Percentiles rank a stretch among this genome's conserved stretches.
These are phyloP conservation scores for Tarenaya hassleriana DNA, from an alignment of 345 rosid species.

Conservation along the genomic window DNA sequence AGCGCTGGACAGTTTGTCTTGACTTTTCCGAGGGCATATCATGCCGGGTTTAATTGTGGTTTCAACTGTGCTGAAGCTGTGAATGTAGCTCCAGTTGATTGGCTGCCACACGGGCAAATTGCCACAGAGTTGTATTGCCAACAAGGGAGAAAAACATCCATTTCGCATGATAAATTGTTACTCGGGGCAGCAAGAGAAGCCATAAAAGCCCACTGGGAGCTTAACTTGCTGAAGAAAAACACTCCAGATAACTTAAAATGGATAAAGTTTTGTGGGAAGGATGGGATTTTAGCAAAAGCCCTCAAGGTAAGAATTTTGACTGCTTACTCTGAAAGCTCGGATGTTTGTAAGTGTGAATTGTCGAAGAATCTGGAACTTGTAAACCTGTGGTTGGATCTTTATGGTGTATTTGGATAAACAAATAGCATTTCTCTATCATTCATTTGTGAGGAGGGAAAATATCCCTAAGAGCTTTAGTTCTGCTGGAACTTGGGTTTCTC, in stretches of 20 bases:
- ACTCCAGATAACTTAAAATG: conserved; percentile 50
- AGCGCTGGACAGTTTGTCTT: conserved; percentile 80
- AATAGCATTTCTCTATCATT: too few relatives aligned
- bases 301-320: conserved; percentile 41
- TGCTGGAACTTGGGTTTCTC: too few relatives aligned
- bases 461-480: too few relatives aligned
- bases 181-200: conserved; percentile 65
- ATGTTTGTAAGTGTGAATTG: too few relatives aligned
- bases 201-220: conserved; percentile 53
- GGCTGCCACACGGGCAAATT: conserved; percentile 85
- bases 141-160: conserved; percentile 74
- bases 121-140: conserved; percentile 84
- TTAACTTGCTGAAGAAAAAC: conserved; percentile 41
- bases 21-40: conserved; percentile 96
- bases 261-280: conserved; percentile 74
- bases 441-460: too few relatives aligned
- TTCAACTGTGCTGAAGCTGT: conserved; percentile 99
- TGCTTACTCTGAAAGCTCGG: too few relatives aligned
- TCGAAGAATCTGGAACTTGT: too few relatives aligned
- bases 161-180: conserved; percentile 87
- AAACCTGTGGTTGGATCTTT: too few relatives aligned
- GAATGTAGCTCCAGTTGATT: conserved; percentile 96
- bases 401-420: too few relatives aligned
- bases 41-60: conserved; percentile 96
- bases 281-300: conserved; percentile 68